These are phyloP conservation scores for Urostyla sp. DNA, from an alignment of 73 alveolate species.

Conservation along the genomic window DNA sequence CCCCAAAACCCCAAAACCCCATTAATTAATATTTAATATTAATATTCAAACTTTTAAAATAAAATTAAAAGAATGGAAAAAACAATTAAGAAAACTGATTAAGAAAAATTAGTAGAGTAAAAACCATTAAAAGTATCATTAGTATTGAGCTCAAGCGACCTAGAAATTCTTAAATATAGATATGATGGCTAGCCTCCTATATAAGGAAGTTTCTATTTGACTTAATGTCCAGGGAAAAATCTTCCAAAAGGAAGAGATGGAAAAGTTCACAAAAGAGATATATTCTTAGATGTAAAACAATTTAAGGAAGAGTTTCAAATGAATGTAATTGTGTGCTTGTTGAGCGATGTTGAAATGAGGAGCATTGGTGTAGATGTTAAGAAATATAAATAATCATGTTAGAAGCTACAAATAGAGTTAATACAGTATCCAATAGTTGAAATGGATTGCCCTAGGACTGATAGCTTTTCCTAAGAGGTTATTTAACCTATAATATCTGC, in stretches of 20 bases:
- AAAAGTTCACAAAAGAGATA: conserved; percentile 64
- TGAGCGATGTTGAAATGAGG: conserved; percentile 74
- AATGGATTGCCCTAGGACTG: conserved; percentile 73
- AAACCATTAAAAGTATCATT: conserved; percentile 41
- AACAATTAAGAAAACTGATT: too few relatives aligned
- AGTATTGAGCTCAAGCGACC: conserved; percentile 12
- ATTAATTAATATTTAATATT: too few relatives aligned
- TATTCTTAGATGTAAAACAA: conserved; percentile 52
- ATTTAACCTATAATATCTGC: conserved; percentile 33
- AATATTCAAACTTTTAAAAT: too few relatives aligned
- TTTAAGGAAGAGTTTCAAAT: conserved; percentile 39
- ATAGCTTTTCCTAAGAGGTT: conserved; percentile 12
- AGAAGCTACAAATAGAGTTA: conserved; percentile 17
- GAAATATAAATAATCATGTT: conserved; percentile 49
- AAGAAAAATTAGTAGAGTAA: neutral
- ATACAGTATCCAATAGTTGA: conserved; percentile 79
- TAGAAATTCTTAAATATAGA: conserved; percentile 5
- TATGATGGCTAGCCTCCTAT: neutral
- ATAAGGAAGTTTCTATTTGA: conserved; percentile 33
- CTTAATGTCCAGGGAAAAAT: conserved; percentile 82
- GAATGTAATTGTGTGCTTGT: conserved; percentile 61
- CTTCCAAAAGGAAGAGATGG: conserved; percentile 79
- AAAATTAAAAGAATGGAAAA: too few relatives aligned
- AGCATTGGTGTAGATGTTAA: conserved; percentile 64
- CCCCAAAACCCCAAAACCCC: too few relatives aligned